Conservation (phyloP, 139 green algal genomes). For the Chlorokybus atmophyticus region DNA sequence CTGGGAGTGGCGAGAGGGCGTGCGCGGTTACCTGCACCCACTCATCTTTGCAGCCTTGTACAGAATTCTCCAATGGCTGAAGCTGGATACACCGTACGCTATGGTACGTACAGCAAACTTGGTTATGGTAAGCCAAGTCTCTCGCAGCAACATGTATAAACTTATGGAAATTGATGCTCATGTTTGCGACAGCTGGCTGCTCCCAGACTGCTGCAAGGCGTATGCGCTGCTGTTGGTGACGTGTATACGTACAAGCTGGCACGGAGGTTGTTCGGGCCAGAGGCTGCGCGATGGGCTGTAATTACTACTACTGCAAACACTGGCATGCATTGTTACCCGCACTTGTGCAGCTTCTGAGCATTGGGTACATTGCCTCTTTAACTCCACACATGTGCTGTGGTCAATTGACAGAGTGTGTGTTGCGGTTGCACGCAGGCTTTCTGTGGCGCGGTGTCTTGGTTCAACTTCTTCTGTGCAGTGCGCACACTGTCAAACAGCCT, state of each 20-base stretch:
- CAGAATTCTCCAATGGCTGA: constrained; percentile 4
- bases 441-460: no score
- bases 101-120: neutral
- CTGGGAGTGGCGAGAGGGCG: constrained; percentile 51
- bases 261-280: constrained; percentile 6
- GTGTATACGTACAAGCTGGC: constrained; percentile 26
- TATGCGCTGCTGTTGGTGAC: constrained; percentile 32
- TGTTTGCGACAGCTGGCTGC: neutral
- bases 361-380: no score
- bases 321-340: neutral
- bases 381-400: neutral
- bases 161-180: neutral
- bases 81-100: neutral
- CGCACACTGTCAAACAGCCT: constrained; percentile 51
- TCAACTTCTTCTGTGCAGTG: constrained; percentile 48
- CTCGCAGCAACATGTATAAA: neutral
- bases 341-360: neutral
- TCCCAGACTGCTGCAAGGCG: constrained; percentile 37
- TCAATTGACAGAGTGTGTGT: neutral
- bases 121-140: no score
- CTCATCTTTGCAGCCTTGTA: constrained; percentile 45
- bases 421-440: constrained; percentile 8
- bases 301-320: no score
- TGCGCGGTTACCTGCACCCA: constrained; percentile 42
- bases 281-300: constrained; percentile 14